phyloP scores from a whole-genome alignment of 106 monocot species.

The Vanilla planifolia region DNA sequence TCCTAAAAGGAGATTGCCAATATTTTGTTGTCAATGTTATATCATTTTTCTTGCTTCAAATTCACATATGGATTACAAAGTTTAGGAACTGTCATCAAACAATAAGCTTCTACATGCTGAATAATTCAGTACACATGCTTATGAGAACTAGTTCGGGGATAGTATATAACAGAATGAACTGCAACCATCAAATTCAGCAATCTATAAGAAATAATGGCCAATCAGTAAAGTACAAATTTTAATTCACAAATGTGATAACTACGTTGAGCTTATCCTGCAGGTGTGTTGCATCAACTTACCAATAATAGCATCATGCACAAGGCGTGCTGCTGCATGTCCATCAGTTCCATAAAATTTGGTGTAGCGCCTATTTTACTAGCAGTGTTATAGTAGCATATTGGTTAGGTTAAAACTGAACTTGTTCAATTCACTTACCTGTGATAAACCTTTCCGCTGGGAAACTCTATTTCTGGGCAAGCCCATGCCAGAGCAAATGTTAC shows the following conservation, averaged over 20 bases:
- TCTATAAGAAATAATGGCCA: neutral
- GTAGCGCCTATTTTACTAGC: constrained; percentile 54
- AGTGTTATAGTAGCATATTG: neutral
- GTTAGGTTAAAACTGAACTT: neutral
- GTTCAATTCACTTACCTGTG: constrained; percentile 37
- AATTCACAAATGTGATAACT: too few species aligned
- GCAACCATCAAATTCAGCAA: neutral
- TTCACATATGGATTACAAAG: too few species aligned
- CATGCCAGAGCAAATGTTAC: constrained; percentile 88
- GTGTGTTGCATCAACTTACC: constrained; percentile 31
- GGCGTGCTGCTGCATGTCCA: constrained; percentile 60
- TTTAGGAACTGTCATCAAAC: too few species aligned
- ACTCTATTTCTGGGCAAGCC: constrained; percentile 80
- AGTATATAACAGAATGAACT: too few species aligned
- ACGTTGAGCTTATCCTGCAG: neutral
- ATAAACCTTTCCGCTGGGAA: constrained; percentile 73
- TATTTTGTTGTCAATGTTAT: too few species aligned
- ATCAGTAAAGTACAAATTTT: neutral
- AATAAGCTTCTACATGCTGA: too few species aligned
- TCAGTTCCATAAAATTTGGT: constrained; percentile 85
- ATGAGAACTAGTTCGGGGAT: too few species aligned
- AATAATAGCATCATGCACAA: constrained; percentile 80
- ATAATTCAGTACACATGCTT: too few species aligned
- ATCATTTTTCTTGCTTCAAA: too few species aligned
- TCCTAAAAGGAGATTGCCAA: too few species aligned